Evolutionary conservation across 140 eudicot genomes (phyloP), one percentile per base, ranked within the genome.

Genomic region (Anethum foeniculum): DNA sequence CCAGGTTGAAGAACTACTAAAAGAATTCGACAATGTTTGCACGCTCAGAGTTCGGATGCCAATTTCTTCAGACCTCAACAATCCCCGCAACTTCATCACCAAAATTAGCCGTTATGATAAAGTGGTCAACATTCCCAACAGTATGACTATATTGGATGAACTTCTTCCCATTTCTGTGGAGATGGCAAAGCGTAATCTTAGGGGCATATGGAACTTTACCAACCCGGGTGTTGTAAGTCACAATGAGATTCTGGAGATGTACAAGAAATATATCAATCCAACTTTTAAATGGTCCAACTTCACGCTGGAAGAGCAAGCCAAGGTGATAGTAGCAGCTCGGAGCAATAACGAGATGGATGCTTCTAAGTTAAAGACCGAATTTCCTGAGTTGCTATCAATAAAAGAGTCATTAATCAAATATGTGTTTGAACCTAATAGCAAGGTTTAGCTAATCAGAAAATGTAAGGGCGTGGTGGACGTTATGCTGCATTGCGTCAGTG

Each of bases 31-130:
- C 2, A 58, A 58, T 58, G 67, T 58, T 6, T 58, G 67, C 67
- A 58, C 32, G 67, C 67, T 58, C 32, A 58, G 67, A 58, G 67
- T n/a, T 21, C 67, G 67, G 67, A 58, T 58, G 67, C 67, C 67
- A 58, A 58, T 58, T 23, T 58, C 67, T 23, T 58, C 67, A 23
- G 67, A 58, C 67, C 67, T 58, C 15, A n/a, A 58, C 30, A 58
- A 58, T 21, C 67, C 67, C 23, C 30, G 67, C 7, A 58, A 58
- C 67, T 58, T 58, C 67, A n/a, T 58, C 67, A 58, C 27, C 32
- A n/a, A 58, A n/a, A 58, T 58, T 23, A 58, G 14, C 27, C 30
- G 67, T 58, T 23, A 58, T 2, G 30, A 58, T 58, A 58, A 58
- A 23, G 67, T 58, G 67, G 27, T 58, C 30, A 58, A 58, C 67